phyloP scores from a whole-genome alignment of 352 stramenopile species.

The Stramenopiles sp. region DNA sequence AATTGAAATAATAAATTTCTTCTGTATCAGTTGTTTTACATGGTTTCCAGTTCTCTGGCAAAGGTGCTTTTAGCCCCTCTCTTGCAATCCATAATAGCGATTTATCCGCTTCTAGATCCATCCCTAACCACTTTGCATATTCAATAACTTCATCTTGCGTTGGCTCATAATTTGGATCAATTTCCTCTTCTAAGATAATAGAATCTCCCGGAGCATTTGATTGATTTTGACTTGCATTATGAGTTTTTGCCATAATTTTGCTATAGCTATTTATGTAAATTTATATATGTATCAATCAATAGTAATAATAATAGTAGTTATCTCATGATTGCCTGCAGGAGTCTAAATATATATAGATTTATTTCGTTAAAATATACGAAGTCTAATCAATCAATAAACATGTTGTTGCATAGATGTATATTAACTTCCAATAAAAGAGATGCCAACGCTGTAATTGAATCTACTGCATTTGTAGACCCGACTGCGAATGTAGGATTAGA shows the following conservation, averaged over 20 bases:
- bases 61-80: constrained; percentile 68
- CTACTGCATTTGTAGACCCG: background rate
- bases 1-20: constrained; percentile 92
- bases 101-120: constrained; percentile 65
- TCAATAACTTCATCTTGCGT: constrained; percentile 67
- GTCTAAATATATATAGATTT: too few species aligned
- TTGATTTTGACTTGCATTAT: too few species aligned
- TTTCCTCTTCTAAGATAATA: constrained; percentile 76
- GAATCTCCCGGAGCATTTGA: constrained; percentile 8
- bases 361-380: too few species aligned
- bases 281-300: too few species aligned
- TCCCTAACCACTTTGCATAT: constrained; percentile 83
- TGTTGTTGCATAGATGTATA: too few species aligned
- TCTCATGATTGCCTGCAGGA: too few species aligned
- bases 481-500: background rate
- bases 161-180: constrained; percentile 80
- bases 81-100: constrained; percentile 80
- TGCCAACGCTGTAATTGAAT: background rate
- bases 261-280: too few species aligned
- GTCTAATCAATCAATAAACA: too few species aligned
- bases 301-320: too few species aligned
- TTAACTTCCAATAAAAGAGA: too few species aligned
- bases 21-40: constrained; percentile 81
- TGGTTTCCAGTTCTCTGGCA: constrained; percentile 81
- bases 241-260: too few species aligned